These are phyloP conservation scores for Eucalyptus pauciflora DNA, from an alignment of 345 rosid genomes.

Conservation along the genomic window DNA sequence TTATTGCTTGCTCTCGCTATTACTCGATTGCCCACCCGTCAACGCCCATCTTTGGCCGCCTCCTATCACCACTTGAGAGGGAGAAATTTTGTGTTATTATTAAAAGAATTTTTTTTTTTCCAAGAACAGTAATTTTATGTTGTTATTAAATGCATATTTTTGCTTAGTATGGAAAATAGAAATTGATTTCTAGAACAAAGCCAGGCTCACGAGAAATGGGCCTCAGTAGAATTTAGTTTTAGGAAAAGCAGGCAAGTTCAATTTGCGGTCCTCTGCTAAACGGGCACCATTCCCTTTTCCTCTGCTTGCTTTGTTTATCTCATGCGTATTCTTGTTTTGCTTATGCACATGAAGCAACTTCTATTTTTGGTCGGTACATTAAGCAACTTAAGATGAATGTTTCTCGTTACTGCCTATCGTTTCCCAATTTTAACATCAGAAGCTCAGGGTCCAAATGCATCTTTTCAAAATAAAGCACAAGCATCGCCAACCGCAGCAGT, in stretches of 20 bases:
- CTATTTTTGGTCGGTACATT: too few species aligned
- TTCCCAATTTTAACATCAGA: not conserved
- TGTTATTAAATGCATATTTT: too few species aligned
- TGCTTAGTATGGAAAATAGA: fast-evolving
- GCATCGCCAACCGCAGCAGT: not conserved
- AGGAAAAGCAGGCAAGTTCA: not conserved
- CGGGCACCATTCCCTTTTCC: not conserved
- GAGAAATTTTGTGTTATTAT: too few species aligned
- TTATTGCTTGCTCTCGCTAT: fast-evolving
- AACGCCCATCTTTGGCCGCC: fast-evolving
- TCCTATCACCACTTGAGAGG: fast-evolving
- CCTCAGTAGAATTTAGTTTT: not conserved
- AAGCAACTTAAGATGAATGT: not conserved
- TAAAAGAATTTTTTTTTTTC: too few species aligned
- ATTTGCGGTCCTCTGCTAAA: not conserved
- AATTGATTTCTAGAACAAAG: not conserved
- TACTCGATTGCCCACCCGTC: fast-evolving
- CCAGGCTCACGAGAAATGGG: not conserved
- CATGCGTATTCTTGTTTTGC: not conserved
- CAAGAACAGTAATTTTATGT: fast-evolving
- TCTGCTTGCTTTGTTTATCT: not conserved
- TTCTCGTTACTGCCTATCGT: not conserved
- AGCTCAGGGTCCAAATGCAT: not conserved
- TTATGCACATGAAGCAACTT: not conserved
- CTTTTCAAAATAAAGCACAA: not conserved